Evolutionary conservation across 1,284 basidiomycete species (phyloP).

Genomic region (Irpex sp.): DNA sequence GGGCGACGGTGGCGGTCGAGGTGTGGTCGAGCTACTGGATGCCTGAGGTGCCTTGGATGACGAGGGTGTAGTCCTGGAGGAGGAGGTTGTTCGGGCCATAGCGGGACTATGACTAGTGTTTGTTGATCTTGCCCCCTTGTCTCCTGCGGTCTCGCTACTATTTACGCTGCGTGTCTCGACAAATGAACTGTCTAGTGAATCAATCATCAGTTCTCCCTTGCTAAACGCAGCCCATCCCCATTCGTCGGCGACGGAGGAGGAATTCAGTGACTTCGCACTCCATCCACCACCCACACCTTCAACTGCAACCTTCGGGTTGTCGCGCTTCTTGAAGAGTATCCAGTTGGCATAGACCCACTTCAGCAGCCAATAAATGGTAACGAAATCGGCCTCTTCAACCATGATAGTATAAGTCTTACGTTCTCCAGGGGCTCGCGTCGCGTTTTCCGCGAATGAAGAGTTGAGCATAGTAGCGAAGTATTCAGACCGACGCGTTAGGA

Average conservation of each 20-base stretch:
- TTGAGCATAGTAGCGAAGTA: conserved; percentile 80
- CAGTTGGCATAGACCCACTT: conserved; percentile 81
- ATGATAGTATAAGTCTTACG: conserved; percentile 62
- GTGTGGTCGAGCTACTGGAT: conserved; percentile 12
- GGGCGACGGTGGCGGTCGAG: conserved; percentile 20
- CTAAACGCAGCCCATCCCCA: conserved; percentile 70
- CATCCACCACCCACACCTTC: conserved; percentile 60
- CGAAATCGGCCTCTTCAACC: conserved; percentile 81
- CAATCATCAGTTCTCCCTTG: conserved; percentile 37
- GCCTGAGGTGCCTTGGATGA: conserved; percentile 6
- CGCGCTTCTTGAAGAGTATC: conserved; percentile 61
- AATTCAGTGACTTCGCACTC: conserved; percentile 47
- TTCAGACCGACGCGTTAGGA: conserved; percentile 68
- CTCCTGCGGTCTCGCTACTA: conserved; percentile 46
- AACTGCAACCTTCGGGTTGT: conserved; percentile 60
- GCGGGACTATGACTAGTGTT: conserved; percentile 11
- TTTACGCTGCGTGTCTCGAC: conserved; percentile 43
- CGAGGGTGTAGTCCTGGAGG: background rate
- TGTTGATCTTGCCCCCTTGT: conserved; percentile 18
- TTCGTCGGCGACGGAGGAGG: conserved; percentile 41
- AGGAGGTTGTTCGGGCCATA: background rate
- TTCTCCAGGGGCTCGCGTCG: conserved; percentile 37
- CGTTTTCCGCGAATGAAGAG: conserved; percentile 66
- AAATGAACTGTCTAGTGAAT: conserved; percentile 15
- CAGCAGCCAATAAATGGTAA: conserved; percentile 80